Conservation (phyloP, 345 rosid species). For the Eucalyptus polyanthemos region DNA sequence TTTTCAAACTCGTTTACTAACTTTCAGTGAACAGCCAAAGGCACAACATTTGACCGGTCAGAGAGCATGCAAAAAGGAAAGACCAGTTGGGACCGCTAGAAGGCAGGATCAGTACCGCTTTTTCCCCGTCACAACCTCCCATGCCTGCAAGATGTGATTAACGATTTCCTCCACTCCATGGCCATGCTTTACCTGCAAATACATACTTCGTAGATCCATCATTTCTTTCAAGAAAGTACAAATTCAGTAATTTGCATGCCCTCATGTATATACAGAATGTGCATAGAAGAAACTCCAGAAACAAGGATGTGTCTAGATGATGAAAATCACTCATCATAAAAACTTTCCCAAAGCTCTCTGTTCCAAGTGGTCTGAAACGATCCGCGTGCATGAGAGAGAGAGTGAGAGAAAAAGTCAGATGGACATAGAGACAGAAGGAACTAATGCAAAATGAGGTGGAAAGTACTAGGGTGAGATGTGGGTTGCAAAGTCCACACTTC, state of each 20-base stretch:
- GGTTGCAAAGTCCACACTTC: neutral
- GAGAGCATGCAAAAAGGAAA: neutral
- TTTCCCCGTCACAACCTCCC: slow-evolving; percentile 77
- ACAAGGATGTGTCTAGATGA: neutral
- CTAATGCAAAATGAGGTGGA: neutral
- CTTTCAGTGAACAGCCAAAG: neutral
- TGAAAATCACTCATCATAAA: neutral
- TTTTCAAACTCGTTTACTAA: neutral
- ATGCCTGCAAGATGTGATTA: slow-evolving; percentile 57
- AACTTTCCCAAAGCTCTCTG: neutral
- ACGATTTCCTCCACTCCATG: slow-evolving; percentile 70
- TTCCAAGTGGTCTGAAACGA: neutral
- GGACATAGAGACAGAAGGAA: neutral
- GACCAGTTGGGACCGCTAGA: neutral
- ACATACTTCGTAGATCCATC: neutral
- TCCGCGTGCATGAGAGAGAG: neutral
- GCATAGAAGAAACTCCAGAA: neutral
- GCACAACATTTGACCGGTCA: neutral
- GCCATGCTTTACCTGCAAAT: slow-evolving; percentile 69
- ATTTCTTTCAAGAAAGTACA: neutral
- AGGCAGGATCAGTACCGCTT: slow-evolving; percentile 16
- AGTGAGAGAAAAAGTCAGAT: neutral
- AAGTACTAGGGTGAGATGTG: neutral
- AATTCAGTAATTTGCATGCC: neutral
- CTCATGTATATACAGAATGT: neutral